Percentiles rank a stretch among this genome's conserved stretches.
These are phyloP conservation scores for Paramecium biaurelia DNA, from an alignment of 73 alveolate genomes.

Conservation along the genomic window DNA sequence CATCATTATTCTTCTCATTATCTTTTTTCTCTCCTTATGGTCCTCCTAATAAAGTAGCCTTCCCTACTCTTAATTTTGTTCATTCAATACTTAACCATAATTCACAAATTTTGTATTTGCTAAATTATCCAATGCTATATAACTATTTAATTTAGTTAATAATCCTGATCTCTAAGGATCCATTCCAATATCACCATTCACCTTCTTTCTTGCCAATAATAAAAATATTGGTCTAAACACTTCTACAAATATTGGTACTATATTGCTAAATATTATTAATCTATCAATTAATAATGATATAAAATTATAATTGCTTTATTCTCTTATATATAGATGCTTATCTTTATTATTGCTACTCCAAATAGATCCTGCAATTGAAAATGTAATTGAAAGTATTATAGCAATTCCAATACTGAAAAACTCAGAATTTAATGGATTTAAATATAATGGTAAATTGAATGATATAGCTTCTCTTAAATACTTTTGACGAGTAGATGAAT, in stretches of 20 bases:
- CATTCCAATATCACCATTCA: conserved; percentile 1
- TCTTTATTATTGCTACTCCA: conserved; percentile 1
- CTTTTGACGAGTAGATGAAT: not conserved
- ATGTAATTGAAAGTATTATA: not conserved
- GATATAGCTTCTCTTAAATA: conserved; percentile 29
- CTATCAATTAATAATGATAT: not conserved
- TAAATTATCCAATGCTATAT: conserved; percentile 31
- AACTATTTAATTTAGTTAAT: not conserved
- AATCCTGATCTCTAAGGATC: conserved; percentile 42
- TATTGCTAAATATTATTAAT: not conserved
- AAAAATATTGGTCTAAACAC: conserved; percentile 25
- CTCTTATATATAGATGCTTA: not conserved
- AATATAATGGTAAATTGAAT: conserved; percentile 23
- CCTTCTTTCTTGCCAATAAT: not conserved
- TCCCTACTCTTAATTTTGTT: not conserved
- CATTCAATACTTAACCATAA: conserved; percentile 28
- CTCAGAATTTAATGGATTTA: conserved; percentile 38
- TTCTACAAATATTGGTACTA: conserved; percentile 23
- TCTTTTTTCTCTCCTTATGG: not conserved
- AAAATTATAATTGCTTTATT: not conserved
- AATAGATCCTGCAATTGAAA: conserved; percentile 16
- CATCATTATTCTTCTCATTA: not conserved
- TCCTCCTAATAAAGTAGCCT: conserved; percentile 16
- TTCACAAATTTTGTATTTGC: conserved; percentile 32
- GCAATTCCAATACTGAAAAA: not conserved